Conservation (phyloP, 2,329 filamentous ascomycete species). For the Pestalotiopsis fici region DNA sequence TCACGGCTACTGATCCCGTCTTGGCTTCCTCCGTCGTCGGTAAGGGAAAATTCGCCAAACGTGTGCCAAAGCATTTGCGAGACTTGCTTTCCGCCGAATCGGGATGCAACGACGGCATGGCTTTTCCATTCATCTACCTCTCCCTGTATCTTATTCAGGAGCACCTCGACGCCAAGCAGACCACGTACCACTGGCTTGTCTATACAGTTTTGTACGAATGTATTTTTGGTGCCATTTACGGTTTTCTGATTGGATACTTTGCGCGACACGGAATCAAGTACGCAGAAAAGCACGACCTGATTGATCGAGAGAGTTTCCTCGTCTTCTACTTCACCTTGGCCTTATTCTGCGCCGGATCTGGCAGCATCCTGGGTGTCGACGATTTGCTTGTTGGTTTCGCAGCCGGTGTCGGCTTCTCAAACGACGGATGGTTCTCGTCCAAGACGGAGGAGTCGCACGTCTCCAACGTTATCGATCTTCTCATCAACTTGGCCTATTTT, state of each 20-base stretch:
- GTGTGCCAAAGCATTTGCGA: conserved; percentile 95
- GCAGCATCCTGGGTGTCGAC: conserved; percentile 87
- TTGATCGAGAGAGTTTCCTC: conserved; percentile 95
- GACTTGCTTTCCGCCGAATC: conserved; percentile 95
- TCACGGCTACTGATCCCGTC: conserved; percentile 96
- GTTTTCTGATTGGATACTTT: conserved; percentile 84
- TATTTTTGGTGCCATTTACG: conserved; percentile 86
- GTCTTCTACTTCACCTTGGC: conserved; percentile 98
- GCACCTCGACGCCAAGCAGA: conserved; percentile 64
- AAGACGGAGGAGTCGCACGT: conserved; percentile 99
- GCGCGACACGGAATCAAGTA: conserved; percentile 88
- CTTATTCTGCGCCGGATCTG: conserved; percentile 92
- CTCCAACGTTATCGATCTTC: conserved; percentile 96
- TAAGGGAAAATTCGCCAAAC: conserved; percentile 97
- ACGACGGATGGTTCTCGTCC: conserved; percentile 97
- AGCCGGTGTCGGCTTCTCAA: conserved; percentile 97
- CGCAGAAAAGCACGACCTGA: conserved; percentile 81
- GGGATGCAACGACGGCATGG: conserved; percentile 99
- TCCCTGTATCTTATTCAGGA: conserved; percentile 88
- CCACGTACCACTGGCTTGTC: conserved; percentile 85
- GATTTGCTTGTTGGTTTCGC: conserved; percentile 94
- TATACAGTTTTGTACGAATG: conserved; percentile 94
- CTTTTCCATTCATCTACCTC: conserved; percentile 96
- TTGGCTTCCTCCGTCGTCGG: conserved; percentile 96
- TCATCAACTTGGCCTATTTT: conserved; percentile 97